Evolutionary conservation across 805 yeast species (phyloP).

Genomic region (Hanseniaspora pseudoguilliermondii): DNA sequence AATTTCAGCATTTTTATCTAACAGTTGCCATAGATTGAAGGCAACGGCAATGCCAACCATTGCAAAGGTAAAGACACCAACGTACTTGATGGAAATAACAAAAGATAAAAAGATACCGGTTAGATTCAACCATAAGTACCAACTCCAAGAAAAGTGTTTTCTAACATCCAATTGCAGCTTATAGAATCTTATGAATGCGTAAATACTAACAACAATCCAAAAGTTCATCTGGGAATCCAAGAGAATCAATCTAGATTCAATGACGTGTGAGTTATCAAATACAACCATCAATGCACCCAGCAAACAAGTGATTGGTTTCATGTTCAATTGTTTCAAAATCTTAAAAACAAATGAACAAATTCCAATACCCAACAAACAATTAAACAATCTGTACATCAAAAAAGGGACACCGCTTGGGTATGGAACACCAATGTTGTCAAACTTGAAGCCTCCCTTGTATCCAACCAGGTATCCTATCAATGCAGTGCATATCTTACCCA

Average conservation of each 20-base stretch:
- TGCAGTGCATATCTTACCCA: constrained; percentile 87
- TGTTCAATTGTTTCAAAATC: constrained; percentile 76
- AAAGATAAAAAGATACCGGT: constrained; percentile 83
- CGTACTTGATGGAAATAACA: constrained; percentile 91
- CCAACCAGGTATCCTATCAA: constrained; percentile 80
- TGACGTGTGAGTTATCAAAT: constrained; percentile 80
- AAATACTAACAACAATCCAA: constrained; percentile 70
- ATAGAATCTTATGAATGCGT: constrained; percentile 66
- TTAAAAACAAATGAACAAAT: constrained; percentile 74
- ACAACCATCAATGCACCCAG: constrained; percentile 64
- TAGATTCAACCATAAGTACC: constrained; percentile 80
- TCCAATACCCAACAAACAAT: constrained; percentile 68
- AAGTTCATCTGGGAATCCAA: constrained; percentile 81
- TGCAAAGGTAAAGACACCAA: constrained; percentile 83
- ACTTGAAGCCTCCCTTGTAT: constrained; percentile 83
- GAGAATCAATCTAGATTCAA: constrained; percentile 79
- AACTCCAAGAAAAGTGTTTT: constrained; percentile 49
- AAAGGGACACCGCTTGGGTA: constrained; percentile 76
- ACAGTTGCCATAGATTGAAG: constrained; percentile 75
- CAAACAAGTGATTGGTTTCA: constrained; percentile 65
- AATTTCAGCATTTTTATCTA: constrained; percentile 60
- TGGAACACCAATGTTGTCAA: constrained; percentile 75
- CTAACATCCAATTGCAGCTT: constrained; percentile 40
- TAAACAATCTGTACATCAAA: constrained; percentile 63
- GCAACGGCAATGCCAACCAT: constrained; percentile 79